Evolutionary conservation across 73 alveolate species (phyloP).

Genomic region (Breviolum minutum): DNA sequence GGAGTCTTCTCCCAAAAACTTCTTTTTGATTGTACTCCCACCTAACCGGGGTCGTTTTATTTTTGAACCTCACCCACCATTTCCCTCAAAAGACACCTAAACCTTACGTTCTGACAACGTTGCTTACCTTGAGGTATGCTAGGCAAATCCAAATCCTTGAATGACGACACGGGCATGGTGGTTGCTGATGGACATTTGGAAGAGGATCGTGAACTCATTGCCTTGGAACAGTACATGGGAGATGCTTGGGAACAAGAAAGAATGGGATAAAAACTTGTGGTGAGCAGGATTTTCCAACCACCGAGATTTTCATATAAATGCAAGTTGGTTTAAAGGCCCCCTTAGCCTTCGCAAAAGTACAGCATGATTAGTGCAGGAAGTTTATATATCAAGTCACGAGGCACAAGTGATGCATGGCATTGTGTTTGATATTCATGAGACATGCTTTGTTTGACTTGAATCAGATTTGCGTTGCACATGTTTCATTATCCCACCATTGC

Average conservation of each 20-base stretch:
- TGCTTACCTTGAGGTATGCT: slow-evolving; percentile 6
- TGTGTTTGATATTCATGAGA: not conserved
- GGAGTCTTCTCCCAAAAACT: no score
- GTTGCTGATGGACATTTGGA: slow-evolving; percentile 85
- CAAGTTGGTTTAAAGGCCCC: no score
- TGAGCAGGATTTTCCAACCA: not conserved
- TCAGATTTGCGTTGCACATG: no score
- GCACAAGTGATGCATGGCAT: not conserved
- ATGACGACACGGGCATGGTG: slow-evolving; percentile 64
- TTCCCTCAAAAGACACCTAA: no score
- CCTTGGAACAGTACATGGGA: slow-evolving; percentile 84
- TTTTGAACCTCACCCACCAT: no score
- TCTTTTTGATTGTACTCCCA: no score
- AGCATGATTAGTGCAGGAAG: no score
- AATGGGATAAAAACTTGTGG: not conserved
- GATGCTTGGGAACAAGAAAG: not conserved
- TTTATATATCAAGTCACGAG: no score
- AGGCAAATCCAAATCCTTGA: slow-evolving; percentile 65
- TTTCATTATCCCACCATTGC: no score
- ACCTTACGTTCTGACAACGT: not conserved
- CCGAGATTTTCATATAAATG: no score
- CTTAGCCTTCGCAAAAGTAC: no score
- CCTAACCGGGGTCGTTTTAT: no score
- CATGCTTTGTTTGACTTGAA: not conserved
- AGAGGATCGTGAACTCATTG: slow-evolving; percentile 72